Conservation (phyloP, 148 eudicot genomes). For the Vaccinium macrocarpon region DNA sequence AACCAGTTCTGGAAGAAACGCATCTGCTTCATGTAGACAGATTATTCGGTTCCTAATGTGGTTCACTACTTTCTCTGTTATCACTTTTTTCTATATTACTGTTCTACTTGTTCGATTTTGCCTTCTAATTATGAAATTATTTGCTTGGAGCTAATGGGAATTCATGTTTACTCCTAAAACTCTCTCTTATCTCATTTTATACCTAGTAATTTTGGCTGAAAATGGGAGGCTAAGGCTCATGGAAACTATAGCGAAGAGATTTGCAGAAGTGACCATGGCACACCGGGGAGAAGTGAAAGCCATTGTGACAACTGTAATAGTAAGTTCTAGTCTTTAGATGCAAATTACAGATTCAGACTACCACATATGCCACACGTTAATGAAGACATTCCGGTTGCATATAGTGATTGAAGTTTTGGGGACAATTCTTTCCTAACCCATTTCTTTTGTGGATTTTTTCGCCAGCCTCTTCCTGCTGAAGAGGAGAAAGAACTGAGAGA, state of each 20-base stretch:
- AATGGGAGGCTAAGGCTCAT: slow-evolving; percentile 71
- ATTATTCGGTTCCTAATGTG: neutral
- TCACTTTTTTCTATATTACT: neutral
- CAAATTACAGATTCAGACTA: neutral
- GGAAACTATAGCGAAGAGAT: slow-evolving; percentile 62
- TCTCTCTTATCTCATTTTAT: slow-evolving; percentile 1
- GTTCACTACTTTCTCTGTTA: neutral
- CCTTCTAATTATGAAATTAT: neutral
- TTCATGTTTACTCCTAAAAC: neutral
- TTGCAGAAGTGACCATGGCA: slow-evolving; percentile 80
- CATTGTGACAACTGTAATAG: slow-evolving; percentile 74
- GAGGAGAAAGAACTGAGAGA: slow-evolving; percentile 95
- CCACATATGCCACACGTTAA: neutral
- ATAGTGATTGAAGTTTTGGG: neutral
- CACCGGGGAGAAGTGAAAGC: slow-evolving; percentile 86
- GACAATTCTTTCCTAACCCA: neutral
- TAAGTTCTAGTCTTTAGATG: slow-evolving; percentile 40
- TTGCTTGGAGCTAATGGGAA: neutral
- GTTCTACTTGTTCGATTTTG: neutral
- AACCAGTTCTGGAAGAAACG: neutral
- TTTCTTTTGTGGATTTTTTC: neutral
- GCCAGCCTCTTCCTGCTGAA: slow-evolving; percentile 70
- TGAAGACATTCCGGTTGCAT: neutral
- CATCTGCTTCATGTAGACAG: neutral
- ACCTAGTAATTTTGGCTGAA: slow-evolving; percentile 66